These are phyloP conservation scores for Cruciata laevipes DNA, from an alignment of 257 asterid genomes.

Conservation along the genomic window DNA sequence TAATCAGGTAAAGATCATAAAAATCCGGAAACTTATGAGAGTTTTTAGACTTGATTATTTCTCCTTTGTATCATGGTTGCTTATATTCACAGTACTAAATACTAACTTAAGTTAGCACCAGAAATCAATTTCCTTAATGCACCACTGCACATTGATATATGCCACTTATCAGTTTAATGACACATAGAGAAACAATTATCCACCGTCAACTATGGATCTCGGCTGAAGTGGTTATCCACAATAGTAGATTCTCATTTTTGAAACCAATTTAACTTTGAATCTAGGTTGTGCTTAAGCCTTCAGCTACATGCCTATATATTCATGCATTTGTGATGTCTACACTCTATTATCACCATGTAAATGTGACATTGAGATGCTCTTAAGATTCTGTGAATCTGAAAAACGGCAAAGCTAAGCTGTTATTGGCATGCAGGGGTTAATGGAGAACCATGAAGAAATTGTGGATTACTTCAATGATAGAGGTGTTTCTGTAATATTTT, in stretches of 20 bases:
- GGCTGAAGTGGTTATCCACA: not conserved
- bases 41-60: not conserved
- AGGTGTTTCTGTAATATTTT: conserved; percentile 37
- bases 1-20: conserved; percentile 52
- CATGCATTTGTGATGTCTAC: not conserved
- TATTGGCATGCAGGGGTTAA: conserved; percentile 27
- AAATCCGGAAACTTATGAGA: not conserved
- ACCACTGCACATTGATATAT: not conserved
- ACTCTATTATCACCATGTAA: too few relatives aligned
- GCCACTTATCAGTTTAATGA: not conserved
- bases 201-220: not conserved
- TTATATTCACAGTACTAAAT: not conserved
- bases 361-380: not conserved
- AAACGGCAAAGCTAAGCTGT: conserved; percentile 5
- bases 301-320: too few relatives aligned
- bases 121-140: not conserved
- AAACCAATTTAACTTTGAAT: not conserved
- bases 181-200: not conserved
- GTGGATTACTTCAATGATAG: conserved; percentile 31
- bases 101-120: not conserved
- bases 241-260: not conserved
- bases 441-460: conserved; percentile 32
- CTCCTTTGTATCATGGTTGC: not conserved
- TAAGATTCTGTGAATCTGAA: not conserved
- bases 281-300: not conserved